phyloP scores from a whole-genome alignment of 2,329 filamentous ascomycete genomes.

The Anisogramma anomala region DNA sequence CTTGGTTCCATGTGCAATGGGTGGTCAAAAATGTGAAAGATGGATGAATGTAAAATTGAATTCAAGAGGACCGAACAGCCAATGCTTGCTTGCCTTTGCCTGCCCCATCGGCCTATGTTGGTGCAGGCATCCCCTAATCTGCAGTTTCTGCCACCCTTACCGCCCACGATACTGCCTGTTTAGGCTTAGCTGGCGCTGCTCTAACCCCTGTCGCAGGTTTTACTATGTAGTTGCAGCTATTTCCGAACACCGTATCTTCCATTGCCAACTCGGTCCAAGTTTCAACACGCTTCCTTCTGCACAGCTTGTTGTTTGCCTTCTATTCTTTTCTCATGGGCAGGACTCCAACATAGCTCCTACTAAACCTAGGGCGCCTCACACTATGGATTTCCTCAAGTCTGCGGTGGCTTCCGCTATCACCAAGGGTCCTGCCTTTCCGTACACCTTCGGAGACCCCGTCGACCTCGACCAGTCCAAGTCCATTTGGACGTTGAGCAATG shows the following conservation, averaged over 20 bases:
- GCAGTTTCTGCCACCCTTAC: background rate
- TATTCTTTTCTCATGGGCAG: constrained; percentile 10
- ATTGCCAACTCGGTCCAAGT: no score
- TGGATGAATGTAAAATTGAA: background rate
- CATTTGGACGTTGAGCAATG: constrained; percentile 94
- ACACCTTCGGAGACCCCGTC: constrained; percentile 83
- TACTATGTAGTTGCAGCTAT: background rate
- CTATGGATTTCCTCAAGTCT: constrained; percentile 96
- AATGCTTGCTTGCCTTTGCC: constrained; percentile 12
- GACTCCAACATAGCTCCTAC: background rate
- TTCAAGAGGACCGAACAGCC: constrained; percentile 4
- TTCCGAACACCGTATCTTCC: no score
- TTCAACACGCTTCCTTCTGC: no score
- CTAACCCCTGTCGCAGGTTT: background rate
- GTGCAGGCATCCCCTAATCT: no score
- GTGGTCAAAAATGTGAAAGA: background rate
- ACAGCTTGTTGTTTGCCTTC: no score
- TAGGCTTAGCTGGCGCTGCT: constrained; percentile 8
- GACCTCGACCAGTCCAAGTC: constrained; percentile 89
- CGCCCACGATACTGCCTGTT: background rate
- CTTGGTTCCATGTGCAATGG: background rate
- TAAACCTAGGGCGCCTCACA: constrained; percentile 3
- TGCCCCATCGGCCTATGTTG: background rate
- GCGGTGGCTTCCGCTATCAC: constrained; percentile 94
- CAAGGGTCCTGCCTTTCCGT: constrained; percentile 85